A percentile compares a stretch with the other conserved stretches of the same genome.
These are phyloP conservation scores for Xylogone sp. DNA, from an alignment of 2,329 filamentous ascomycete genomes.

Conservation along the genomic window DNA sequence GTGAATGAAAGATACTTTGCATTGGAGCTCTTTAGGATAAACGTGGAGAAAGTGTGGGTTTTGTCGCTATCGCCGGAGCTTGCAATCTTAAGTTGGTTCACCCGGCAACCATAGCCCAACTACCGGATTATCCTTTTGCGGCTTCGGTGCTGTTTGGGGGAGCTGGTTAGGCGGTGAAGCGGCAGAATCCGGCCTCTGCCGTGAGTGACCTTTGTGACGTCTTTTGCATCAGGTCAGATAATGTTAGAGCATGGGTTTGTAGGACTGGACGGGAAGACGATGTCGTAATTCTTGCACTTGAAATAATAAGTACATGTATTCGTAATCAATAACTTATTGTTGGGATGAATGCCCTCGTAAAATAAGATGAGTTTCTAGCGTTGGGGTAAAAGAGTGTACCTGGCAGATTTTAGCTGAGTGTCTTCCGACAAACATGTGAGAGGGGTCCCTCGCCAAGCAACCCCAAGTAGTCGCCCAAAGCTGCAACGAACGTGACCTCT, in stretches of 20 bases:
- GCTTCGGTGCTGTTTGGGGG: too few relatives aligned
- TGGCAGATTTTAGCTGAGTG: neutral
- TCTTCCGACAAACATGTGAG: neutral
- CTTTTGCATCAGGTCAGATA: neutral
- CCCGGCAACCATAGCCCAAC: neutral
- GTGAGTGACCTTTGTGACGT: neutral
- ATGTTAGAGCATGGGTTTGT: neutral
- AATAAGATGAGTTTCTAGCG: too few relatives aligned
- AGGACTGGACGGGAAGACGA: neutral
- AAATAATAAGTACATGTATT: too few relatives aligned
- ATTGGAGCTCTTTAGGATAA: neutral
- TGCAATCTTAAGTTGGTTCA: neutral
- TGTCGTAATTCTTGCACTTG: too few relatives aligned
- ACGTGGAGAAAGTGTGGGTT: neutral
- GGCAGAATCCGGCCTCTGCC: neutral
- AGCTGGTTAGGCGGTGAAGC: neutral
- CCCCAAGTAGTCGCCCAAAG: neutral
- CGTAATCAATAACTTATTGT: too few relatives aligned
- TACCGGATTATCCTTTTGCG: neutral
- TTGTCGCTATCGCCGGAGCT: neutral
- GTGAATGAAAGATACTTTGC: constrained; percentile 12
- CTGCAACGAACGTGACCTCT: neutral
- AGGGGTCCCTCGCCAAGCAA: neutral
- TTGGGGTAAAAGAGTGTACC: neutral
- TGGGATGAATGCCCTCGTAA: too few relatives aligned